Base-by-base conservation (phyloP, 1,284 basidiomycete species). In the Psilocybe mexicana region DNA sequence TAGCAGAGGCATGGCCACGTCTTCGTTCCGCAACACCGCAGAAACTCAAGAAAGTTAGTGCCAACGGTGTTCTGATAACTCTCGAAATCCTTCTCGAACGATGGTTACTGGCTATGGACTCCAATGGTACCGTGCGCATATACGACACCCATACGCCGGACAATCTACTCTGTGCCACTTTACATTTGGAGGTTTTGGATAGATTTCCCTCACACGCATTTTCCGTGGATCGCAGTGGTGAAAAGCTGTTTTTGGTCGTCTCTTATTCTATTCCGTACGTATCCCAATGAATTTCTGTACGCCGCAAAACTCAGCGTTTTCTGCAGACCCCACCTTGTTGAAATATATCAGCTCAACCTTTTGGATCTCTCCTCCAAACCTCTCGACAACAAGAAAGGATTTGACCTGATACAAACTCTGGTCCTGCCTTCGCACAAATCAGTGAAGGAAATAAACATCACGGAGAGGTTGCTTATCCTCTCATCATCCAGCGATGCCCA, bases 71-170 rank as follows among this genome's bases (percentile, higher is more conserved):
- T 2, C 23, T 79, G 6, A 48, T 75, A 24, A 70, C 67, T 18
- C 57, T 80, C 35, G 65, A 75, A 48, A 47, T 77, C 23, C 70
- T 76, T 51, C 54, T 72, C n/a, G 78, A 79, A 50, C 63, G 70
- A 56, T 79, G 76, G 76, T 63, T 80, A 24, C 59, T 80, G 33
- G 69, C 71, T 8, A 64, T 76, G 2, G 78, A 77, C 59, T 63
- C 61, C 14, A 72, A 76, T 55, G 77, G 78, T 6, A 54, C 65
- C 2, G 60, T 76, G 1, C 67, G 72, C 49, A 58, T 79, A 0
- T 77, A 75, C 70, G 74, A 79, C 60, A 57, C 71, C 42, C 52
- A 48, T 42, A 38, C 55, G 33, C n/a, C 6, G 10, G 47, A 23
- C 23, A 25, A 18, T 44, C 43, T 58, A 54, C 58, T 63, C 61